Conservation (phyloP, 2,329 filamentous ascomycete species). For the Pseudocercospora ulei region DNA sequence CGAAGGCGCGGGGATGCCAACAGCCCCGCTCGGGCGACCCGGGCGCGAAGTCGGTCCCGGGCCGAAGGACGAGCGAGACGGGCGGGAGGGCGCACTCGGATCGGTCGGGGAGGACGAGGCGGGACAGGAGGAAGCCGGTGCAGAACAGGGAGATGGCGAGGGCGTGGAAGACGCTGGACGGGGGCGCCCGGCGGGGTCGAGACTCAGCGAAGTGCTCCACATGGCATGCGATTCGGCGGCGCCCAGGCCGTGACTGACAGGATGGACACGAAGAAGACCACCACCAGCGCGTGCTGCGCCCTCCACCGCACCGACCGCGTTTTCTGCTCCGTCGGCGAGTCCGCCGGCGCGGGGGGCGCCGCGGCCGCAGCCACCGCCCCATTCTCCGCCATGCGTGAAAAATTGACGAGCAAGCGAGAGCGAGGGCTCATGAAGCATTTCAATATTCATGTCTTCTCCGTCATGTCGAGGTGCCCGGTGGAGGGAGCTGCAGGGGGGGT, state of each 20-base stretch:
- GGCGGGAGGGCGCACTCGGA: constrained; percentile 69
- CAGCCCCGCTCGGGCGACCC: constrained; percentile 56
- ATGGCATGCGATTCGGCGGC: too few relatives aligned
- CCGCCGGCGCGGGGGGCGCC: constrained; percentile 13
- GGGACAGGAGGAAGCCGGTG: constrained; percentile 84
- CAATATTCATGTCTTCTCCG: constrained; percentile 1
- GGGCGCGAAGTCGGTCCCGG: constrained; percentile 30
- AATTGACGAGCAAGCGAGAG: not conserved
- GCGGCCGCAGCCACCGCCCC: constrained; percentile 8
- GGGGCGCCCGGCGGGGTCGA: too few relatives aligned
- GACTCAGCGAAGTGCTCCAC: too few relatives aligned
- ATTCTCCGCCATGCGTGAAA: constrained; percentile 4
- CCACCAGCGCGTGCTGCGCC: constrained; percentile 44
- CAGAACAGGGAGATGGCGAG: constrained; percentile 86
- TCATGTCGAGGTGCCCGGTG: constrained; percentile 2
- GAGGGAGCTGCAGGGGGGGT: too few relatives aligned
- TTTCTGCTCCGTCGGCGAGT: constrained; percentile 33
- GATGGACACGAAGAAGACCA: constrained; percentile 61
- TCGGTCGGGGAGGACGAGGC: constrained; percentile 67
- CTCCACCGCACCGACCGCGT: constrained; percentile 45
- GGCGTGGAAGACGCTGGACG: constrained; percentile 58
- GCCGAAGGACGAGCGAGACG: constrained; percentile 38
- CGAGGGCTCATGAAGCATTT: not conserved
- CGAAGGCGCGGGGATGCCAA: constrained; percentile 91
- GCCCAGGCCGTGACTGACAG: too few relatives aligned